Percentiles rank a stretch among this genome's conserved stretches.
Conservation (phyloP, 148 eudicot species). For the Euryodendron excelsum region DNA sequence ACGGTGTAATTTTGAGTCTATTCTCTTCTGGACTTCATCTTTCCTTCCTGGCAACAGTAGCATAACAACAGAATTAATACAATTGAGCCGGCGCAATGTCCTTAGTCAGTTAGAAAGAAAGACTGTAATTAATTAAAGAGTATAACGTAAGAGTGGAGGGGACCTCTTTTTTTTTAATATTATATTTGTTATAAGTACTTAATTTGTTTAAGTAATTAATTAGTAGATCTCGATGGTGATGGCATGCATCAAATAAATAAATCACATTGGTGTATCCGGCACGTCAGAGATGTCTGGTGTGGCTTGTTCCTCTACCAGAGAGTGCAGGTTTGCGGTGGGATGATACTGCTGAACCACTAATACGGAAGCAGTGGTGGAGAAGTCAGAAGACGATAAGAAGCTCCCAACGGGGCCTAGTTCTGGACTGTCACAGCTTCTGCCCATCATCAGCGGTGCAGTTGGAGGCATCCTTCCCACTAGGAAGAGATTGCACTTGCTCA, state of each 20-base stretch:
- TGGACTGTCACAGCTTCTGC: constrained; percentile 19
- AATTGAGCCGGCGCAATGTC: no score
- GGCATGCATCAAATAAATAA: background rate
- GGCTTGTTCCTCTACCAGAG: constrained; percentile 1
- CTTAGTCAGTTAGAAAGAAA: no score
- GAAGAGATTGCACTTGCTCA: constrained; percentile 26
- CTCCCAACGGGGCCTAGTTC: constrained; percentile 32
- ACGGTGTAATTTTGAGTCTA: no score
- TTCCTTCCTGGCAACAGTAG: no score
- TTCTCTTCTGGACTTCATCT: no score
- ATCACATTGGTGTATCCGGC: constrained; percentile 13
- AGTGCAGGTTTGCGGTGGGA: background rate
- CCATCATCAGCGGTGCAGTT: background rate
- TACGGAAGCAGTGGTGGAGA: constrained; percentile 29
- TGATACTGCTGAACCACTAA: constrained; percentile 31
- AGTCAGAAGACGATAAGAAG: constrained; percentile 18
- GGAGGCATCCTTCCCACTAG: constrained; percentile 25
- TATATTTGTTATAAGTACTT: no score
- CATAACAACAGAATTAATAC: no score
- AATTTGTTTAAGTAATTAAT: no score
- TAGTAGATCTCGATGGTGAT: no score
- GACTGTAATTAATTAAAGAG: no score
- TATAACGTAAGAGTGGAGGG: no score
- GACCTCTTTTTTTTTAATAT: no score
- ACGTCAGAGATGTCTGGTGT: background rate